Conservation (phyloP, 805 yeast genomes). For the Kuraishia ogatae region DNA sequence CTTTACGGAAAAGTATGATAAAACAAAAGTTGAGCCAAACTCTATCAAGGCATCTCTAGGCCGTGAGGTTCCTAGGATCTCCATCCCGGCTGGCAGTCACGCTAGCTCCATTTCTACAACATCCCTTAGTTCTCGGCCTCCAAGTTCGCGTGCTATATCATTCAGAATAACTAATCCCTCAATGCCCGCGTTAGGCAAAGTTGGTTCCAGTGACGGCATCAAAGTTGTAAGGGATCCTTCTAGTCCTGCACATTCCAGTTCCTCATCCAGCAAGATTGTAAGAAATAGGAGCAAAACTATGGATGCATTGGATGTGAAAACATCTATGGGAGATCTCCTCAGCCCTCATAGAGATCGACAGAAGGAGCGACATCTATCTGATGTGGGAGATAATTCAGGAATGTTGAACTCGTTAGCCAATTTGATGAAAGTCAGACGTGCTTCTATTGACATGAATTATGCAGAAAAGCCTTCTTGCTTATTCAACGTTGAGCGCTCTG, state of each 20-base stretch:
- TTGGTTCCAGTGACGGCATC: background rate
- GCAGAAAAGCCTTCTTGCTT: background rate
- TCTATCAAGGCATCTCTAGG: background rate
- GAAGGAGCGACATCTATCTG: background rate
- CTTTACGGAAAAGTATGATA: background rate
- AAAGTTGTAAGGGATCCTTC: too few relatives aligned
- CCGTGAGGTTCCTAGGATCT: background rate
- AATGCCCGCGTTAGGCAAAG: background rate
- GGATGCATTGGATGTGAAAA: conserved; percentile 10
- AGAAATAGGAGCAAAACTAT: conserved; percentile 25
- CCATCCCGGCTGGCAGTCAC: background rate
- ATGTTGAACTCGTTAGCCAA: conserved; percentile 19
- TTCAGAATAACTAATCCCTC: background rate
- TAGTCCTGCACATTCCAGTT: background rate
- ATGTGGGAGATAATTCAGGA: conserved; percentile 11
- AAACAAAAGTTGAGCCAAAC: background rate
- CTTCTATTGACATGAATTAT: background rate
- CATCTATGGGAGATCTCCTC: background rate
- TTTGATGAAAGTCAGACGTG: conserved; percentile 14
- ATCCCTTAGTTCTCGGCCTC: background rate
- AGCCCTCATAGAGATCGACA: conserved; percentile 9
- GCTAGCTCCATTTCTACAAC: background rate
- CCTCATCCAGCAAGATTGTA: conserved; percentile 5
- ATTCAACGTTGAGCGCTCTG: background rate
- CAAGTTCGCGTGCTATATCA: background rate